A percentile compares a stretch with the other conserved stretches of the same genome.
Evolutionary conservation across 2,329 filamentous ascomycete species (phyloP).

Genomic region (Stagonosporopsis rhizophila): DNA sequence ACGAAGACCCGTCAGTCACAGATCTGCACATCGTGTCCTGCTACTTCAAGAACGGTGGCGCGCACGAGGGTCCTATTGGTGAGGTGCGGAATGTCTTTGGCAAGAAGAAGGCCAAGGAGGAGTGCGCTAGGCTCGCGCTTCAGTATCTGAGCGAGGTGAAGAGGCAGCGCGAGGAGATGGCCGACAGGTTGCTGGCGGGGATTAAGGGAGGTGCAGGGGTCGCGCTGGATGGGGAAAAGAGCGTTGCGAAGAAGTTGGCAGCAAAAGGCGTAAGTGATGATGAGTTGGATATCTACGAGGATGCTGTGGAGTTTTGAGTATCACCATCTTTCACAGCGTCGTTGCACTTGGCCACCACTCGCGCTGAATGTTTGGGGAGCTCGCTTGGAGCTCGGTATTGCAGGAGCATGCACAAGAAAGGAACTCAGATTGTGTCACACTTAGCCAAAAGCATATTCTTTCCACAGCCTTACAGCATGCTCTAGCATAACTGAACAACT

Average conservation of each 20-base stretch:
- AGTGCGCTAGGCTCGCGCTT: slow-evolving; percentile 54
- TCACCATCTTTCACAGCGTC: not conserved
- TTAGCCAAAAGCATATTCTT: not conserved
- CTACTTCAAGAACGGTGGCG: slow-evolving; percentile 38
- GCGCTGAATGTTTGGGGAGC: no score
- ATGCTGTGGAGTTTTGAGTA: slow-evolving; percentile 4
- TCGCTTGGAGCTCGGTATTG: not conserved
- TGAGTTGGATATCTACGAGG: slow-evolving; percentile 8
- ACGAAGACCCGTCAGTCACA: slow-evolving; percentile 12
- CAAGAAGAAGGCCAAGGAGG: slow-evolving; percentile 59
- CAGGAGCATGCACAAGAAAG: not conserved
- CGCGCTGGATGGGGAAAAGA: not conserved
- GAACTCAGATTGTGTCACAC: not conserved
- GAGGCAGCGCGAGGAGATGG: slow-evolving; percentile 11
- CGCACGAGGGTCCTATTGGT: slow-evolving; percentile 47
- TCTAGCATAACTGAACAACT: not conserved
- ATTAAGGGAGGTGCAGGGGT: not conserved
- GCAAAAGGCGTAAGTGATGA: not conserved
- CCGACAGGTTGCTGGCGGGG: slow-evolving; percentile 21
- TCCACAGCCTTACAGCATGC: not conserved
- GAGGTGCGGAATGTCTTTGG: slow-evolving; percentile 54
- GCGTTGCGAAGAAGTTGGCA: not conserved
- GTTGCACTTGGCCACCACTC: no score
- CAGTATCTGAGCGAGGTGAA: slow-evolving; percentile 47
- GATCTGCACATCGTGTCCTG: slow-evolving; percentile 49